Base-by-base conservation (phyloP, 2,329 filamentous ascomycete species). In the Monosporascus sp. region DNA sequence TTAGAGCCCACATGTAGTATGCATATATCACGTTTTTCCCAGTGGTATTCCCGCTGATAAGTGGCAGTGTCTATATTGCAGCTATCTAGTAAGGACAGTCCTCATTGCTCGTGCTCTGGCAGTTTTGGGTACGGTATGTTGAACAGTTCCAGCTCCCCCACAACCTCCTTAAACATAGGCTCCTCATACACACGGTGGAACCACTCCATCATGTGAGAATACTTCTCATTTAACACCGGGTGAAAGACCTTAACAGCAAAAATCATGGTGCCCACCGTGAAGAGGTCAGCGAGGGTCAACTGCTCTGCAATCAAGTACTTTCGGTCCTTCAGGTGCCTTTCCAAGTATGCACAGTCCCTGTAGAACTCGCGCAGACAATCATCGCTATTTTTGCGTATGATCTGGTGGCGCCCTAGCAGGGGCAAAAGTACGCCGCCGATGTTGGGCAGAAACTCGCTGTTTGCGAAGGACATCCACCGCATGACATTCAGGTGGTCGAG, bases 381-480 rank as follows among this genome's bases (percentile, higher is more conserved):
- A 17, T 59, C 48, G 2, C 31, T 41, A 43, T 57, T 46, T 20
- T 50, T 37, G 3, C 49, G 52, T 11, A 55, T 44, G 8, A 31
- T 31, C 7, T 37, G 31, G 8, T 20, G 41, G 8, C 54, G 54
- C 14, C 54, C 54, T n/a, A 58, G 50, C 14, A 56, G 51, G 37
- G 56, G 56, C 18, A 52, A 40, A 43, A 58, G 50, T 20, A 41
- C 44, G 18, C 55, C 57, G 15, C 55, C 49, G 14, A 57, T 46
- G 26, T 45, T 38, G 22, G 53, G 55, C 7, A 59, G 40, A 24
- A 59, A 40, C 38, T 55, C 55, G 31, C 38, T 43, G 50, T 59
- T 58, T 15, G 50, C 50, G n/a, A 57, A 55, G n/a, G 57, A 59
- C 55, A 59, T 57, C 57, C 57, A 59, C 14, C 48, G 49, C 40